phyloP scores from a whole-genome alignment of 495 filamentous ascomycete genomes.

The Annulohypoxylon nitens region DNA sequence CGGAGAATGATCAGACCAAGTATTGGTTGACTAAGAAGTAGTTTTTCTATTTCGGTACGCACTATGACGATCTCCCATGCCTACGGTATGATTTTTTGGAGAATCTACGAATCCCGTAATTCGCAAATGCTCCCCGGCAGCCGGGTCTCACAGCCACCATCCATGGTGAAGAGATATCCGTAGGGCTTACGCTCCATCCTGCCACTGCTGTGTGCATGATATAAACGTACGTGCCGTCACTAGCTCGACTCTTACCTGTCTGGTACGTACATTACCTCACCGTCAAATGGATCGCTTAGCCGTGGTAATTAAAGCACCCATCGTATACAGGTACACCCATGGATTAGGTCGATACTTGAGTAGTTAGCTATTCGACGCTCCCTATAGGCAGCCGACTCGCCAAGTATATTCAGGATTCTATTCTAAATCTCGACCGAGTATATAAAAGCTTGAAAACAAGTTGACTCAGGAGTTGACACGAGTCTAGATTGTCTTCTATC shows the following conservation, averaged over 20 bases:
- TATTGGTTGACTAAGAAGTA: constrained; percentile 7
- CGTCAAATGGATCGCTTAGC: too few relatives aligned
- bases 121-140: constrained; percentile 12
- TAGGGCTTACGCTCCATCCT: neutral
- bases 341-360: too few relatives aligned
- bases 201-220: neutral
- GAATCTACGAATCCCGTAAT: neutral
- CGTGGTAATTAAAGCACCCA: too few relatives aligned
- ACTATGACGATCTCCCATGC: constrained; percentile 14
- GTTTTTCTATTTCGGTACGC: constrained; percentile 33
- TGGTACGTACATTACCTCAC: too few relatives aligned
- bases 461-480: too few relatives aligned
- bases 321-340: too few relatives aligned
- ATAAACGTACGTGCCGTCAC: neutral
- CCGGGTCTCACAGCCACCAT: constrained; percentile 26
- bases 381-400: too few relatives aligned
- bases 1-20: neutral
- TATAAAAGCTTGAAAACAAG: too few relatives aligned
- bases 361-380: too few relatives aligned
- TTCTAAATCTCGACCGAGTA: neutral
- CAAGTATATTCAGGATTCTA: too few relatives aligned
- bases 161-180: neutral
- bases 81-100: constrained; percentile 2
- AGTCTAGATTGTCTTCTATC: too few relatives aligned
- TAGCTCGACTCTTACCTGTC: neutral